Percentiles rank a stretch among this genome's conserved stretches.
Evolutionary conservation across 352 stramenopile species (phyloP).

Genomic region (Lagenidium giganteum): DNA sequence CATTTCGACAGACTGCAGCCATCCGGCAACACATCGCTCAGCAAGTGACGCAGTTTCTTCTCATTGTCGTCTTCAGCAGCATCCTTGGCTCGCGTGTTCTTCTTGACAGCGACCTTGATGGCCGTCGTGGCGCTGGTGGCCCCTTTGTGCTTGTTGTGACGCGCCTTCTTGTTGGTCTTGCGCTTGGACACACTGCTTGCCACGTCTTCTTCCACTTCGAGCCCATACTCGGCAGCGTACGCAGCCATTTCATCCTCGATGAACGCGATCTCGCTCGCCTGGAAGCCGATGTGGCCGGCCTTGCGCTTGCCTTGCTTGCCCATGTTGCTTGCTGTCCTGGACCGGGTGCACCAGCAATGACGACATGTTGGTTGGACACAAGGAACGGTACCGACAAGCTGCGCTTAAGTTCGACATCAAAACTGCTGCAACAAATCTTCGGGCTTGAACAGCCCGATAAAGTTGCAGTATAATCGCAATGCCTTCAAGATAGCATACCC

Average conservation of each 20-base stretch:
- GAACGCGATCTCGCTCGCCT: conserved; percentile 72
- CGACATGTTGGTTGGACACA: no score
- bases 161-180: conserved; percentile 40
- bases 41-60: conserved; percentile 21
- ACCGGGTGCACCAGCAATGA: no score
- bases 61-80: no score
- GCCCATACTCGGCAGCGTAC: conserved; percentile 71
- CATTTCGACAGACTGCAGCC: conserved; percentile 40
- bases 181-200: conserved; percentile 50
- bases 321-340: conserved; percentile 8
- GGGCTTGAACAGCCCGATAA: no score
- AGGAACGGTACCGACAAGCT: no score
- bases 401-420: no score
- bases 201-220: conserved; percentile 65
- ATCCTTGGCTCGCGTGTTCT: conserved; percentile 8
- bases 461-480: no score
- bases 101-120: not conserved
- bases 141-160: conserved; percentile 9
- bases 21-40: conserved; percentile 53
- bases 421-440: no score
- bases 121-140: not conserved
- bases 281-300: conserved; percentile 66
- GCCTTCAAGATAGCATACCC: no score
- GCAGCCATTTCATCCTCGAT: conserved; percentile 85
- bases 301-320: conserved; percentile 51